Percentiles rank a stretch among this genome's conserved stretches.
Evolutionary conservation across 2,329 filamentous ascomycete species (phyloP).

Genomic region (Phialocephala sp.): DNA sequence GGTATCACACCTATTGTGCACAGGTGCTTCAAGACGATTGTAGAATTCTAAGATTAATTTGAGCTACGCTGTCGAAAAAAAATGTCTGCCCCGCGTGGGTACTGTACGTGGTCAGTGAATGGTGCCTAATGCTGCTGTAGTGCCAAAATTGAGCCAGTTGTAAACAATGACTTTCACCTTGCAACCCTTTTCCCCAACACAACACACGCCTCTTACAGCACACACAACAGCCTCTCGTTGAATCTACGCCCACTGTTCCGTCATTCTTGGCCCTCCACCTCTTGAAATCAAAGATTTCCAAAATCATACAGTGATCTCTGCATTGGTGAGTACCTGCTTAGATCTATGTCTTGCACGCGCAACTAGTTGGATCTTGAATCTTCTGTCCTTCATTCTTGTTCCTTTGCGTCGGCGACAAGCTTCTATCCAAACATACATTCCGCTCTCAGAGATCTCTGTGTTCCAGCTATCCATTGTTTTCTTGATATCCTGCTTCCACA

Average conservation of each 20-base stretch:
- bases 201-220: not conserved
- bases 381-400: too few species aligned
- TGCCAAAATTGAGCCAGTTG: not conserved
- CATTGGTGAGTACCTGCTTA: not conserved
- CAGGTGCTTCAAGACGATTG: not conserved
- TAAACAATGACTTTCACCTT: not conserved
- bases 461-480: too few species aligned
- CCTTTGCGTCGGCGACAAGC: too few species aligned
- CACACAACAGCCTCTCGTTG: not conserved
- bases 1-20: not conserved
- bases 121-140: not conserved
- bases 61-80: not conserved
- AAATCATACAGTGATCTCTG: not conserved
- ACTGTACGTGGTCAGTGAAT: not conserved
- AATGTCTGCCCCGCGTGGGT: not conserved
- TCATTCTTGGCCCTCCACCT: not conserved
- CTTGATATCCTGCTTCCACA: not conserved
- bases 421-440: too few species aligned
- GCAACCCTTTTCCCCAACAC: not conserved
- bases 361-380: too few species aligned
- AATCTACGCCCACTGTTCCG: not conserved
- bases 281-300: not conserved
- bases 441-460: too few species aligned
- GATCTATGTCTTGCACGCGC: not conserved
- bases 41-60: not conserved